Conservation (phyloP, 257 asterid species). For the Craterostigma plantagineum region DNA sequence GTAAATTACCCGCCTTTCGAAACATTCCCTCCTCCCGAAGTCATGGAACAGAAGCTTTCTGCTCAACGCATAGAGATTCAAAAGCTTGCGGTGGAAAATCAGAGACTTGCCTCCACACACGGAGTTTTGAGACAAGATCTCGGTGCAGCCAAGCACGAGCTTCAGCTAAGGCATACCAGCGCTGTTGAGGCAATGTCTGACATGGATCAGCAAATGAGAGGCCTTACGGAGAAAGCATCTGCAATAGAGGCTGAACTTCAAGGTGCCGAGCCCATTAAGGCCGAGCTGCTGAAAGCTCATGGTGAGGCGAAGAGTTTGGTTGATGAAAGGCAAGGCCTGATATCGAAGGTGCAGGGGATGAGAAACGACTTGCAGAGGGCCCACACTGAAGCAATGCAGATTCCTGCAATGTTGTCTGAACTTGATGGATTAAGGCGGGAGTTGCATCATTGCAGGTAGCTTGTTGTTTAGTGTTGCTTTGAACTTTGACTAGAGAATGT, state of each 20-base stretch:
- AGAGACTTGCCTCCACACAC: slow-evolving; percentile 84
- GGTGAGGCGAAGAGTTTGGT: slow-evolving; percentile 62
- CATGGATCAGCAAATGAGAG: slow-evolving; percentile 53
- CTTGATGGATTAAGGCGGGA: slow-evolving; percentile 68
- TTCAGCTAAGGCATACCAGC: slow-evolving; percentile 52
- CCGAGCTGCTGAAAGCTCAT: slow-evolving; percentile 62
- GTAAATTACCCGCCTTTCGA: too few species aligned
- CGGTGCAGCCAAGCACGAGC: slow-evolving; percentile 71
- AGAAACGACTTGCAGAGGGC: slow-evolving; percentile 64
- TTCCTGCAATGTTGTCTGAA: slow-evolving; percentile 60
- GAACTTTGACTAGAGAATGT: too few species aligned
- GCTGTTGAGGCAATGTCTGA: slow-evolving; percentile 52
- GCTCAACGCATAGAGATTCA: slow-evolving; percentile 69
- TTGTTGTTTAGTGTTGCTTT: slow-evolving; percentile 1
- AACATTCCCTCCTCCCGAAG: slow-evolving; percentile 63
- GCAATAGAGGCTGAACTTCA: slow-evolving; percentile 62
- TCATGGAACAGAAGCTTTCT: slow-evolving; percentile 78
- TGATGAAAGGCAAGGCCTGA: slow-evolving; percentile 55
- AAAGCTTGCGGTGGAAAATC: slow-evolving; percentile 71
- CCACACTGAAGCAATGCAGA: slow-evolving; percentile 64
- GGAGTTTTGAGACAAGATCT: slow-evolving; percentile 81
- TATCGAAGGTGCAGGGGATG: slow-evolving; percentile 52
- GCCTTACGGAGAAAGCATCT: slow-evolving; percentile 40
- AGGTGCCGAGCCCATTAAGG: slow-evolving; percentile 36
- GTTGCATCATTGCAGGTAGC: slow-evolving; percentile 79